A percentile compares a stretch with the other conserved stretches of the same genome.
Conservation (phyloP, 306 rosid genomes). For the Dalbergia cultrata region DNA sequence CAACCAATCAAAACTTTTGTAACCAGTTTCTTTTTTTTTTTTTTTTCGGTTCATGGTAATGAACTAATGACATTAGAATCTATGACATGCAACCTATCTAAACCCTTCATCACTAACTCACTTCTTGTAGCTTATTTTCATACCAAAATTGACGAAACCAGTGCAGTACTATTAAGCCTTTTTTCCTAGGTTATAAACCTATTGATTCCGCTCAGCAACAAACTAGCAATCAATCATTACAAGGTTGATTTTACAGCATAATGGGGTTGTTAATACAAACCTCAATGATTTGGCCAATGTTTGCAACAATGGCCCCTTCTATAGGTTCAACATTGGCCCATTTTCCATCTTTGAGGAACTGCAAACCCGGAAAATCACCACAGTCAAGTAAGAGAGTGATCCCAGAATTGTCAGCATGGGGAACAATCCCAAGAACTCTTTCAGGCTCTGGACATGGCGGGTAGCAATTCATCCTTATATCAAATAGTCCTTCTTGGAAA, state of each 20-base stretch:
- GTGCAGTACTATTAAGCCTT: background rate
- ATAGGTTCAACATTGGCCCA: conserved; percentile 60
- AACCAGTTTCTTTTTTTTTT: too few species aligned
- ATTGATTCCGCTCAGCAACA: background rate
- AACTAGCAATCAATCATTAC: conserved; percentile 16
- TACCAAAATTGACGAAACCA: background rate
- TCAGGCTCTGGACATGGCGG: conserved; percentile 66
- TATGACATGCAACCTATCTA: too few species aligned
- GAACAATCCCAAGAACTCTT: conserved; percentile 56
- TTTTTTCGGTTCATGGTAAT: too few species aligned
- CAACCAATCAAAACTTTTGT: too few species aligned
- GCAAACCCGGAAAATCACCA: conserved; percentile 54
- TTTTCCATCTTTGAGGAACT: conserved; percentile 55
- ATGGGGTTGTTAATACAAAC: conserved; percentile 39
- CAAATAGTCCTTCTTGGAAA: background rate
- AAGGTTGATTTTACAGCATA: background rate
- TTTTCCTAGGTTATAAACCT: background rate
- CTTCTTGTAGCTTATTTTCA: too few species aligned
- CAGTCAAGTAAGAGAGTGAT: conserved; percentile 60
- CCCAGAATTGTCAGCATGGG: conserved; percentile 60
- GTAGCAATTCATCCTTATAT: conserved; percentile 38
- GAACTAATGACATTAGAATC: too few species aligned
- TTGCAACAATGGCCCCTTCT: conserved; percentile 57
- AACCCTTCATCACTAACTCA: too few species aligned
- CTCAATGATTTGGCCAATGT: conserved; percentile 59